Evolutionary conservation across 208 protist genomes (phyloP).

Genomic region (Leishmania braziliensis): DNA sequence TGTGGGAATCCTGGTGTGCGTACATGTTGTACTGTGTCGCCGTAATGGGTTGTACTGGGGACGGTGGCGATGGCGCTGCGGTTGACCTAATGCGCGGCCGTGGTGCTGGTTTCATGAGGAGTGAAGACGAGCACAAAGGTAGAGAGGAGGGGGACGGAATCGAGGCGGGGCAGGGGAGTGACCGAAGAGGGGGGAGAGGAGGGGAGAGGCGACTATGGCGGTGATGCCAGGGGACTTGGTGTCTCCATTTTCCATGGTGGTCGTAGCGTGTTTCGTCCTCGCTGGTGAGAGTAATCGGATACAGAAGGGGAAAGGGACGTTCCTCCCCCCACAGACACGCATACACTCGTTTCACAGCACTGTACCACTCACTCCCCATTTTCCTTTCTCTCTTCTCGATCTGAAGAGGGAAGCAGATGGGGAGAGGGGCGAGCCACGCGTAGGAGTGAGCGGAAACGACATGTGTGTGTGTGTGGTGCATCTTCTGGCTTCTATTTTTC

Average conservation of each 20-base stretch:
- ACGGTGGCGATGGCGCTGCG: background rate
- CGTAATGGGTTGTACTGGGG: background rate
- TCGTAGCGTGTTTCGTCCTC: background rate
- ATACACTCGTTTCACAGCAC: background rate
- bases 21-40: background rate
- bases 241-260: background rate
- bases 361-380: background rate
- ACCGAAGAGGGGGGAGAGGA: background rate
- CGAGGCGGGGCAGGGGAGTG: background rate
- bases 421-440: background rate
- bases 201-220: background rate
- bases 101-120: background rate
- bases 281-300: background rate
- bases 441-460: background rate
- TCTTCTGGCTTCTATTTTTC: background rate
- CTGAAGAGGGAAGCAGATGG: background rate
- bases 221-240: background rate
- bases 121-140: background rate
- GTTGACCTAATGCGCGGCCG: background rate
- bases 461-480: background rate
- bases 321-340: background rate
- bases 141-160: background rate
- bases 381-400: background rate
- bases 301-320: background rate
- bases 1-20: background rate